Evolutionary conservation across 108 stramenopile genomes (phyloP), one percentile per base, ranked within the genome.

Genomic region (Skeletonema menzelii): DNA sequence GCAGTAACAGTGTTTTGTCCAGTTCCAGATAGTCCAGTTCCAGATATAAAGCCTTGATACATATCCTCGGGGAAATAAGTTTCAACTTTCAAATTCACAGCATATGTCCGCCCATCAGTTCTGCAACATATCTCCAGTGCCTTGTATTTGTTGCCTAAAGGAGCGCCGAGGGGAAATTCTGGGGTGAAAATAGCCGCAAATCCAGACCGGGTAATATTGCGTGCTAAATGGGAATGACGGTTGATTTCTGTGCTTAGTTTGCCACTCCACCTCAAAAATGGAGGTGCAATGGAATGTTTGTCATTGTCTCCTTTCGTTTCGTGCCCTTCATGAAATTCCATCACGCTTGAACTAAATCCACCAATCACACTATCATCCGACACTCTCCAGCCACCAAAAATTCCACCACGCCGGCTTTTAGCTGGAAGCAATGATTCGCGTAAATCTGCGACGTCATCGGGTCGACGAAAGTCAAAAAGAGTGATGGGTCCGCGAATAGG

Each of bases 281-380:
- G 88, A 20, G 76, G 37, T 31, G 79, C 10, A 31, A 67, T 66
- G 7, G 3, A 27, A 57, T 76, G 57, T 0, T 71, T 31, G 27
- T 76, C 59, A 13, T 12, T 32, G 19, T 56, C 34, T n/a, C 55
- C 28, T 46, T 74, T 31, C 11, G 49, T 31, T 11, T 67, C 37
- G 22, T 14, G 17, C 30, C 20, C 70, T 11, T 85, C 72, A 2
- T 22, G 5, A 49, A 73, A 68, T 28, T 73, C 44, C 59, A 75
- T 79, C 7, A 59, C 30, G 35, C 77, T 75, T 1, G 38, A 66
- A 28, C 80, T 76, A 26, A 27, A 92, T 10, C 94, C 94, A 17
- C 89, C 94, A 78, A 95, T 95, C 35, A 91, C 87, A 1, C 84
- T 81, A 73, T 95, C 94, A 67, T 95, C 91, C 14, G 87, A 87